These are phyloP conservation scores for Trichocladium uniseriatum DNA, from an alignment of 495 filamentous ascomycete genomes.

Conservation along the genomic window DNA sequence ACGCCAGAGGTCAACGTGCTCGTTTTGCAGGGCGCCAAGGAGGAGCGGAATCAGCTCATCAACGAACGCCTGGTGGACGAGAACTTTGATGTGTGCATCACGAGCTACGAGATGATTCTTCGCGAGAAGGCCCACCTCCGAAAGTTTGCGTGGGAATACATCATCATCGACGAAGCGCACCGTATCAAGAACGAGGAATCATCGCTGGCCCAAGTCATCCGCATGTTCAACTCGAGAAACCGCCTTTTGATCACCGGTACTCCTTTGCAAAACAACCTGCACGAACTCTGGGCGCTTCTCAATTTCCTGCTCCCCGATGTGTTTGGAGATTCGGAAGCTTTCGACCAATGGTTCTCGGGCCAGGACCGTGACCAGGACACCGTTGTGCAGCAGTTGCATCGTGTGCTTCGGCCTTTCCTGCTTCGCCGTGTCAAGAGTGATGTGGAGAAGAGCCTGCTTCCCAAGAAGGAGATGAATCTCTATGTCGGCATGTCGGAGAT, in stretches of 20 bases:
- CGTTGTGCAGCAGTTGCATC: constrained; percentile 95
- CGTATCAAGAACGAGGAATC: constrained; percentile 99
- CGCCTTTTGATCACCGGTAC: constrained; percentile 94
- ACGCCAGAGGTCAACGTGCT: constrained; percentile 92
- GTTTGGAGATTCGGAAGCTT: constrained; percentile 95
- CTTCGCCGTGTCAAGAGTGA: constrained; percentile 95
- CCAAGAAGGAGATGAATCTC: constrained; percentile 95
- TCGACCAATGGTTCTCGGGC: constrained; percentile 93
- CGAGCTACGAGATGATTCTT: constrained; percentile 48
- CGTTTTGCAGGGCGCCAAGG: constrained; percentile 91
- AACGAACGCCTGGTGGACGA: constrained; percentile 83
- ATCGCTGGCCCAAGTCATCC: constrained; percentile 91
- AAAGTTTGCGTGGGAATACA: constrained; percentile 99
- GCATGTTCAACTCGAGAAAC: constrained; percentile 92
- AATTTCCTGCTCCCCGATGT: constrained; percentile 97
- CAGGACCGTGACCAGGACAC: constrained; percentile 86
- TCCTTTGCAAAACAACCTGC: constrained; percentile 94
- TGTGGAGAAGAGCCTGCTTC: constrained; percentile 94
- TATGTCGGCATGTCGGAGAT: constrained; percentile 99
- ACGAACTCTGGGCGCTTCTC: constrained; percentile 97
- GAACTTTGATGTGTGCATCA: constrained; percentile 44
- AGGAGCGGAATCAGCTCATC: constrained; percentile 81
- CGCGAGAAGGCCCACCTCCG: constrained; percentile 91
- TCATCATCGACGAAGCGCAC: constrained; percentile 98
- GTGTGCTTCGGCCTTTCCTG: constrained; percentile 86